Base-by-base conservation (phyloP, 1,139 yeast genomes). In the Yamadazyma spencermartinsiae region DNA sequence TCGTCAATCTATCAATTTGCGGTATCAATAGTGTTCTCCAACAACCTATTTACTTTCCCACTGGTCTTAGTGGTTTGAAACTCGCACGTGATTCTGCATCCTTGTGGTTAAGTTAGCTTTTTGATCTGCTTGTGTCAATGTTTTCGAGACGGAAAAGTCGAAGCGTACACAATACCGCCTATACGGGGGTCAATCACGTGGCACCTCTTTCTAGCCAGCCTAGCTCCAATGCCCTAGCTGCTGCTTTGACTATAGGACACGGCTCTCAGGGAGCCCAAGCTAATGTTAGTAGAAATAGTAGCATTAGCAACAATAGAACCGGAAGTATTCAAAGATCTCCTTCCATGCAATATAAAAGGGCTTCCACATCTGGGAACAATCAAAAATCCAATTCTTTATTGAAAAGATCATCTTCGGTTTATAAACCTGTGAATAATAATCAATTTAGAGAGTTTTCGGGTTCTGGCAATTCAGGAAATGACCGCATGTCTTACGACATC, bases 241-340 rank as follows among this genome's bases (percentile, higher is more conserved):
- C 77, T 4, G 77, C 77, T 2, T 52, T 68, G 35, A 63, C 74
- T 31, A 72, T 72, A 45, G 77, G 77, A 5, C 58, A 68, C 11
- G 34, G 33, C 15, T 29, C 42, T 15, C 31, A 36, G 19, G 39
- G 41, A 8, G 20, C 37, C 2, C 23, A 12, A n/a, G n/a, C n/a
- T 30, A n/a, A 14, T 9, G 13, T n/a, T 19, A 12, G 16, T 18
- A 23, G 16, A 20, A 23, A 16, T 12, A 14, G 31, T 9, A 26
- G 33, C 20, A 15, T 35, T 13, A 31, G 47, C 9, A 17, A 35
- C 27, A 12, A 37, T n/a, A 34, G 48, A 23, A 27, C 45, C 8
- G 38, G 36, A 10, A 39, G 50, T 55, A 24, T 46, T 52, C 43
- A 60, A 55, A 41, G 41, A 31, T 23, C 42, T 6, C 19, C 40